These are phyloP conservation scores for Entophlyctis helioformis DNA, from an alignment of 192 early-diverging fungal genomes.

Conservation along the genomic window DNA sequence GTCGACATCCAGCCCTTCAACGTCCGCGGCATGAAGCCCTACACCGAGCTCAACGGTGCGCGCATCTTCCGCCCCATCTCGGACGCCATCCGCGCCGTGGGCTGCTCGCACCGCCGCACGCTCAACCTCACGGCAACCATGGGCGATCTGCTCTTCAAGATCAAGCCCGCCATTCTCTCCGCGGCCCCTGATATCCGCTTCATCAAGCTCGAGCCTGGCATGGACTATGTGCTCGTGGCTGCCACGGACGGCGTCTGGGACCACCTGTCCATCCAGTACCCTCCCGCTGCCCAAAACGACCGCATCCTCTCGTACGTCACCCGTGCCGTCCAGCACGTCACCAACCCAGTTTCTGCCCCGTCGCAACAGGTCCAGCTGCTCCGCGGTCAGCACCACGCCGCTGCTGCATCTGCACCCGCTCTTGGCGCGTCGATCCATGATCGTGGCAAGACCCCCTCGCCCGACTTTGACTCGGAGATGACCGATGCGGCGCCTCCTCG, in stretches of 20 bases:
- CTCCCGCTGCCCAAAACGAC: conserved; percentile 13
- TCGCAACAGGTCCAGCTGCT: conserved; percentile 1
- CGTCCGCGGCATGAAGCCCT: too few relatives aligned
- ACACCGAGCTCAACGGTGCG: conserved; percentile 31
- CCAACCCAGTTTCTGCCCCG: conserved; percentile 1
- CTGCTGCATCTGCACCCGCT: neutral
- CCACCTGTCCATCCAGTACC: conserved; percentile 24
- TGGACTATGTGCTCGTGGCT: conserved; percentile 28
- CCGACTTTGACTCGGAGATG: neutral
- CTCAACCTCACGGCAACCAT: conserved; percentile 49
- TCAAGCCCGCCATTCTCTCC: conserved; percentile 39
- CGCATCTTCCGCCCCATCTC: conserved; percentile 39
- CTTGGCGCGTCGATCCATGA: neutral
- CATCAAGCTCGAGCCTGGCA: conserved; percentile 16
- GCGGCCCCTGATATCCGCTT: conserved; percentile 38
- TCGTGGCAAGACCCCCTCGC: neutral
- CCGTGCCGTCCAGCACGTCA: neutral
- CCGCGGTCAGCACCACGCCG: neutral
- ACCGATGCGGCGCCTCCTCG: neutral
- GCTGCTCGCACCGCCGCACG: conserved; percentile 41
- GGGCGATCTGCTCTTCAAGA: conserved; percentile 51
- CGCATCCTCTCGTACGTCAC: conserved; percentile 10
- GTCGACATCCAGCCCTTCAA: conserved; percentile 15
- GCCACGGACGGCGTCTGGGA: conserved; percentile 56
- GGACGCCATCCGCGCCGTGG: conserved; percentile 29